Evolutionary conservation across 768 basidiomycete species (phyloP), one percentile per base, ranked within the genome.

Genomic region (Neoboletus subvelutipes): DNA sequence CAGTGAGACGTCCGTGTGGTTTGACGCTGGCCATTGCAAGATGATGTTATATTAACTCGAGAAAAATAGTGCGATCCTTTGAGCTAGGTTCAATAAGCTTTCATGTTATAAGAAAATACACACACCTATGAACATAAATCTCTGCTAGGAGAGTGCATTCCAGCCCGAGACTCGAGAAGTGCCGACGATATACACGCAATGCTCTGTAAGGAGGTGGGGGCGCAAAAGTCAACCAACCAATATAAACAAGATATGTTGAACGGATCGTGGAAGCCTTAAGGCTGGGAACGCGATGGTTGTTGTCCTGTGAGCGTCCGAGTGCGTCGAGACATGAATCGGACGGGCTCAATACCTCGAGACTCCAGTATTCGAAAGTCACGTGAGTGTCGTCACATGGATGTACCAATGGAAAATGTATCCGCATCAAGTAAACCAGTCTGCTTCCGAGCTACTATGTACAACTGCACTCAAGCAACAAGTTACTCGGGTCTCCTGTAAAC

Each of bases 1-100:
- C 45, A 24, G 49, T 33, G 31, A 62, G 40, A 26, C 52, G 13
- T 34, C 45, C 49, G 45, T 53, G 56, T 50, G 66, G 22, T 56
- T 68, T 67, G 61, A 61, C 56, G 68, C 56, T 58, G 42, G 66
- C 22, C 67, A 68, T 69, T 37, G 65, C 39, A 52, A 41, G 34
- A 46, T 41, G 48, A 58, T 54, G 45, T 52, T 45, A 58, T 62
- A 54, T 46, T 20, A 49, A 48, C 42, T 45, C 45, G 24, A 36
- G 45, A 49, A 50, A 54, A 57, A 50, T 37, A 55, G 26, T 34
- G 42, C 59, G 53, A 61, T 58, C 56, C 61, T 65, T 34, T 20
- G 40, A 26, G 5, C n/a, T 24, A 6, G 12, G 13, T 43, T 70
- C 43, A 63, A 26, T 20, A 39, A n/a, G 17, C 4, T 24, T 34